phyloP scores from a whole-genome alignment of 1,139 yeast genomes.

The Geotrichum australiense region DNA sequence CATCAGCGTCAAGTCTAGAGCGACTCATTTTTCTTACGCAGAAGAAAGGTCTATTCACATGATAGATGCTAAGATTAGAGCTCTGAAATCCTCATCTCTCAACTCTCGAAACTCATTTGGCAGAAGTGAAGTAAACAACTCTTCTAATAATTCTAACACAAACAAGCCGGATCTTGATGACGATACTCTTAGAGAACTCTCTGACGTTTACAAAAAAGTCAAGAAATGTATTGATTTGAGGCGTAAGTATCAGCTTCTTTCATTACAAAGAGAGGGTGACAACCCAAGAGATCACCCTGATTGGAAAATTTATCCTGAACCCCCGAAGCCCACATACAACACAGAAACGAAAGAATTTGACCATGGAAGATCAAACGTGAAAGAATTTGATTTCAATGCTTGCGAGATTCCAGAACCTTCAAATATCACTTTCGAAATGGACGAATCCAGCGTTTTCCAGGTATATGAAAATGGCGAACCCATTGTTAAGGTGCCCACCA shows the following conservation, averaged over 20 bases:
- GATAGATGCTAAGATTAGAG: constrained; percentile 62
- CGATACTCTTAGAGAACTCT: constrained; percentile 59
- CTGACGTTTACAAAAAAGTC: constrained; percentile 63
- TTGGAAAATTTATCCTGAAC: constrained; percentile 88
- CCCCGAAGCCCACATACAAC: constrained; percentile 90
- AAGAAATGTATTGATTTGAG: constrained; percentile 67
- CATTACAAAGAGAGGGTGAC: constrained; percentile 63
- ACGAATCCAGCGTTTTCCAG: constrained; percentile 63
- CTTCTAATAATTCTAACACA: constrained; percentile 26
- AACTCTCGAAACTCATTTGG: constrained; percentile 19
- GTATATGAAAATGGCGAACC: constrained; percentile 43
- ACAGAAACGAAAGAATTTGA: constrained; percentile 42
- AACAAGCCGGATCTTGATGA: constrained; percentile 44
- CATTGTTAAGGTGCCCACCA: constrained; percentile 61
- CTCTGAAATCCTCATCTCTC: constrained; percentile 35
- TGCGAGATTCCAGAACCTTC: constrained; percentile 62
- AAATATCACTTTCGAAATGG: constrained; percentile 44
- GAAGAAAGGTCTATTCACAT: constrained; percentile 64
- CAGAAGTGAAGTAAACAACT: constrained; percentile 24
- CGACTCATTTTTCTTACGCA: constrained; percentile 47
- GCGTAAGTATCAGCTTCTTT: constrained; percentile 62
- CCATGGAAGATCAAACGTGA: constrained; percentile 21
- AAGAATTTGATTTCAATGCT: constrained; percentile 53
- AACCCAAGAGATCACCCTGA: constrained; percentile 71
- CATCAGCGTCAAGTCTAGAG: constrained; percentile 16